phyloP scores from a whole-genome alignment of 768 basidiomycete genomes.

The Jaapia argillacea region DNA sequence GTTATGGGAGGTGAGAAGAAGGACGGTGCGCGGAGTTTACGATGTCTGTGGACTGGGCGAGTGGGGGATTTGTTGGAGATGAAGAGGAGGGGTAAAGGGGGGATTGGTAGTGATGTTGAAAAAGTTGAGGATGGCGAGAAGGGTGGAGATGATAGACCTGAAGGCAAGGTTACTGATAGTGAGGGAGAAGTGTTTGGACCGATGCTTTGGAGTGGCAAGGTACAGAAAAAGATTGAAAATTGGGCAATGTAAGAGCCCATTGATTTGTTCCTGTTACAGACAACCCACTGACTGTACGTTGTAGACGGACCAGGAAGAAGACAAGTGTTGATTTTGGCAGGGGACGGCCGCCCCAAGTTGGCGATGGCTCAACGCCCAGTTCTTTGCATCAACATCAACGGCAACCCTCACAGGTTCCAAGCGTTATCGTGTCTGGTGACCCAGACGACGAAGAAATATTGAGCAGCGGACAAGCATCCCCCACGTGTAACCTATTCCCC shows the following conservation, averaged over 20 bases:
- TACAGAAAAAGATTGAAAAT: conserved; percentile 37
- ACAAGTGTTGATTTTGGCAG: conserved; percentile 20
- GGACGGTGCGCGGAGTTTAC: conserved; percentile 22
- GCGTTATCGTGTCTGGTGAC: background rate
- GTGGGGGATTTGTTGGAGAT: conserved; percentile 14
- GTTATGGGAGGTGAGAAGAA: conserved; percentile 23
- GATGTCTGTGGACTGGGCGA: conserved; percentile 26
- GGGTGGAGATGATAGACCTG: conserved; percentile 22
- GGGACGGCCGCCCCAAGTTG: too few species aligned
- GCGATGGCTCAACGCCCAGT: too few species aligned
- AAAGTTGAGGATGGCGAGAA: conserved; percentile 27
- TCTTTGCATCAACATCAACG: too few species aligned
- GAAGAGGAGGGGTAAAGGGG: conserved; percentile 27
- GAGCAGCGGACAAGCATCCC: conserved; percentile 73
- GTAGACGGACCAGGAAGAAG: too few species aligned
- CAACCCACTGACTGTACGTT: conserved; percentile 1
- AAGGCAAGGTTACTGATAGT: conserved; percentile 23
- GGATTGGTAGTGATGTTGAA: conserved; percentile 19
- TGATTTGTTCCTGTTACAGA: background rate
- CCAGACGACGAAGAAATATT: conserved; percentile 51
- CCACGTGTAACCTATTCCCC: conserved; percentile 38
- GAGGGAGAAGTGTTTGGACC: conserved; percentile 20
- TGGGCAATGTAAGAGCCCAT: conserved; percentile 33
- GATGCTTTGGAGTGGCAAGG: conserved; percentile 29
- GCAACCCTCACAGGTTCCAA: too few species aligned